Percentiles rank a stretch among this genome's conserved stretches.
Evolutionary conservation across 2,329 filamentous ascomycete genomes (phyloP).

Genomic region (Chaetomium strumarium): DNA sequence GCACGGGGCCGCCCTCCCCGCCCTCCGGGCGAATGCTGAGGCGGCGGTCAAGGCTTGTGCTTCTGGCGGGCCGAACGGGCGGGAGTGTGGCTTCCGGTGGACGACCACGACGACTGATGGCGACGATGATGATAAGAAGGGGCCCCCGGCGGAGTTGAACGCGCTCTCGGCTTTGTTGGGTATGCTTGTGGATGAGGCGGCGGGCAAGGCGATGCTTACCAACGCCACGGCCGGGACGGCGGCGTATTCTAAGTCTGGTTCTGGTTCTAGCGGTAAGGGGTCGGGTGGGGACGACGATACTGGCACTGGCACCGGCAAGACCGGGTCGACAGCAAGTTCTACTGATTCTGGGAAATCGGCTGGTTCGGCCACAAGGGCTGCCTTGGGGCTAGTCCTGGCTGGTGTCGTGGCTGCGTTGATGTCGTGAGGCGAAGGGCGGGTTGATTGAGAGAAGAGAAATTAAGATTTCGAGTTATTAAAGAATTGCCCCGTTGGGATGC

Average conservation of each 20-base stretch:
- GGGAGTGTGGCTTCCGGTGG: conserved; percentile 44
- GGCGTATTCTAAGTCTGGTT: neutral
- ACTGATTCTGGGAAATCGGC: neutral
- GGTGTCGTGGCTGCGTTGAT: conserved; percentile 7
- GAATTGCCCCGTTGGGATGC: neutral
- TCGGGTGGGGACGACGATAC: neutral
- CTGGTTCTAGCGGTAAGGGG: neutral
- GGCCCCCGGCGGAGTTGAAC: conserved; percentile 46
- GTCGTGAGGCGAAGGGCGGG: neutral
- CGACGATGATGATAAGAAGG: conserved; percentile 34
- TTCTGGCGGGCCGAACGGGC: conserved; percentile 41
- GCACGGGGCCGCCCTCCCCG: conserved; percentile 46
- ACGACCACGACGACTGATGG: conserved; percentile 26
- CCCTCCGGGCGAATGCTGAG: conserved; percentile 50
- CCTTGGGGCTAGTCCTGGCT: conserved; percentile 5
- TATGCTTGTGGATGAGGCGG: conserved; percentile 27
- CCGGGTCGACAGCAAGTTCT: neutral
- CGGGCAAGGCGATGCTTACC: neutral
- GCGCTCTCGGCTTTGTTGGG: conserved; percentile 42
- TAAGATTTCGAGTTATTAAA: too few species aligned
- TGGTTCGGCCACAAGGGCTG: neutral
- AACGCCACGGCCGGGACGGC: neutral
- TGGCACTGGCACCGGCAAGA: neutral
- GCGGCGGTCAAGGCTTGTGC: conserved; percentile 58
- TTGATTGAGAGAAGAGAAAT: neutral